phyloP scores from a whole-genome alignment of 441 rosid species.

The Theobroma grandiflorum region DNA sequence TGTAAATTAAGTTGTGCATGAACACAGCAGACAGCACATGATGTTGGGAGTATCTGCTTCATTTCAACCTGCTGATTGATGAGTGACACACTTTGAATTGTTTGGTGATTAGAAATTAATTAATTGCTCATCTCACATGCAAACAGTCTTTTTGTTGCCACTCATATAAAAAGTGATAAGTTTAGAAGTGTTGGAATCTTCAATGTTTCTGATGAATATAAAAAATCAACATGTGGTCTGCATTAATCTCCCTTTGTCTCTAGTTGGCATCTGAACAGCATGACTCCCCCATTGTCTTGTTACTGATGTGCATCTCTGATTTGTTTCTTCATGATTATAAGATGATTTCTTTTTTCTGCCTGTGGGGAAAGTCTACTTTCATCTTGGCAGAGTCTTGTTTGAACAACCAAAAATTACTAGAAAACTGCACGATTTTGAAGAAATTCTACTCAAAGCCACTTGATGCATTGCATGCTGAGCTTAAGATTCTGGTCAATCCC shows the following conservation, averaged over 20 bases:
- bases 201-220: background rate
- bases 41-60: background rate
- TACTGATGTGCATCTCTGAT: background rate
- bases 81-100: background rate
- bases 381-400: background rate
- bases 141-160: background rate
- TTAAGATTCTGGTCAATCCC: background rate
- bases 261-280: background rate
- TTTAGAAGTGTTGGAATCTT: background rate
- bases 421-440: background rate
- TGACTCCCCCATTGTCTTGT: background rate
- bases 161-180: background rate
- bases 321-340: background rate
- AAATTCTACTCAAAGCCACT: background rate
- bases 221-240: background rate
- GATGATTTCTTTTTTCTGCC: background rate
- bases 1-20: background rate
- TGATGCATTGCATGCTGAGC: background rate
- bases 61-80: background rate
- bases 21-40: constrained; percentile 15
- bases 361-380: background rate
- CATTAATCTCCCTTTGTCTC: background rate
- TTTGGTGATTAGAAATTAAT: constrained; percentile 3
- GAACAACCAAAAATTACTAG: background rate
- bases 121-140: background rate